Evolutionary conservation across 2,329 filamentous ascomycete species (phyloP), one percentile per base, ranked within the genome.

Genomic region (Colletotrichum sp.): DNA sequence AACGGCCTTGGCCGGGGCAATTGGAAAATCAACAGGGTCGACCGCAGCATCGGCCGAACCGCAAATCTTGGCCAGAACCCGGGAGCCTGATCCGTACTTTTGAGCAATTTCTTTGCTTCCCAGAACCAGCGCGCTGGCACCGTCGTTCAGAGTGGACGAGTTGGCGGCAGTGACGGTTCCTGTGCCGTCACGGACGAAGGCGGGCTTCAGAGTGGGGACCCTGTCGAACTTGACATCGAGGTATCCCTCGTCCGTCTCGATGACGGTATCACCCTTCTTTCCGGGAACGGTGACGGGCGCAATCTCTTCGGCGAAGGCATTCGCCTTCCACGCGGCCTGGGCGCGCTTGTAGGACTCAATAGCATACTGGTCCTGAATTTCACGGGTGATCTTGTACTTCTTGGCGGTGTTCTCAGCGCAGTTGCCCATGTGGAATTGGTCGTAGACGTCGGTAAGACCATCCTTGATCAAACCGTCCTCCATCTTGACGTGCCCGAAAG

Each of bases 371-470:
- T 99, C 97, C 87, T 99, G 97, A 83, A 95, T 92, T 85, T 98
- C 92, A 16, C 97, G 90, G 11, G 94, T 93, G 78, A 99, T 91
- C 1, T 90, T 88, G 85, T 95, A 91, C 81, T 96, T 96, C 89
- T 98, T 98, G 64, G 95, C 97, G 3, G 96, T 98, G 79, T 94
- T 95, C 88, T 99, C 97, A 19, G 96, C 96, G 83, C 97, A 99
- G 80, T 97, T 96, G 59, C 97, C 97, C 97, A 99, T 99, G 86
- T 99, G 97, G 82, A 98, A 94, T 83, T 98, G 92, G 84, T 98
- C 96, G 86, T 98, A 99, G 16, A 98, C 96, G 83, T 99, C 97
- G 88, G 95, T 98, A 77, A 99, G 87, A 1, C 97, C 97, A 82
- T 99, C 97, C 85, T 97, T 97, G 83, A 99, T 94, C 81, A 99